Base-by-base conservation (phyloP, 768 basidiomycete species). In the Podaxis sp. region DNA sequence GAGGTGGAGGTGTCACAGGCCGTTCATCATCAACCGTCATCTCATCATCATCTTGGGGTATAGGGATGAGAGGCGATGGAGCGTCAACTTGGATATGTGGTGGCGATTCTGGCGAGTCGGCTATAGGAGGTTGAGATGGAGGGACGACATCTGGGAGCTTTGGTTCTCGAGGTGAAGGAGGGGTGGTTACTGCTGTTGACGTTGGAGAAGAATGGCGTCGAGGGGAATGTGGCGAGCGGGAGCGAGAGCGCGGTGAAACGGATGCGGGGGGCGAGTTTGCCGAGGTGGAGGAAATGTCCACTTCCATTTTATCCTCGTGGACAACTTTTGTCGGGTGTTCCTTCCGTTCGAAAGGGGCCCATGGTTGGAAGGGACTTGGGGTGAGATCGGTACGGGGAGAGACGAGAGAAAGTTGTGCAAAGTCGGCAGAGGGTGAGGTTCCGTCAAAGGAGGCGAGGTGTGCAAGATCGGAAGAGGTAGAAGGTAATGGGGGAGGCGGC, bases 371-470 rank as follows among this genome's bases (percentile, higher is more conserved):
- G 2, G 61, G 61, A 62, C 53, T 62, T 4, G 28, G 52, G 0
- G 52, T 55, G 13, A 38, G 19, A 15, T 54, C 38, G 8, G 56
- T 17, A 4, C 58, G 53, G 63, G 57, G 74, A 63, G 55, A 78
- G 75, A 51, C 74, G 74, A 66, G 81, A 66, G 65, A 86, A 2
- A 72, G 57, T 26, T 74, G 63, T 1, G 85, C 85, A 42, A 87
- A 74, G 55, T 80, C 82, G 51, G 85, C 80, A 63, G 87, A 86
- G 0, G 82, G 76, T 1, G 60, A 61, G 4, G 19, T 17, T 3
- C 28, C 53, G 1, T 62, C 61, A 2, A 62, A 46, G 19, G 44
- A 62, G 3, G 52, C 22, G 22, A 62, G 61, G 33, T 62, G 52
- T 22, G 57, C 12, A n/a, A 58, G 57, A 33, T 58, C 57, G 28